Base-by-base conservation (phyloP, 768 basidiomycete species). In the Sporobolomyces roseus region DNA sequence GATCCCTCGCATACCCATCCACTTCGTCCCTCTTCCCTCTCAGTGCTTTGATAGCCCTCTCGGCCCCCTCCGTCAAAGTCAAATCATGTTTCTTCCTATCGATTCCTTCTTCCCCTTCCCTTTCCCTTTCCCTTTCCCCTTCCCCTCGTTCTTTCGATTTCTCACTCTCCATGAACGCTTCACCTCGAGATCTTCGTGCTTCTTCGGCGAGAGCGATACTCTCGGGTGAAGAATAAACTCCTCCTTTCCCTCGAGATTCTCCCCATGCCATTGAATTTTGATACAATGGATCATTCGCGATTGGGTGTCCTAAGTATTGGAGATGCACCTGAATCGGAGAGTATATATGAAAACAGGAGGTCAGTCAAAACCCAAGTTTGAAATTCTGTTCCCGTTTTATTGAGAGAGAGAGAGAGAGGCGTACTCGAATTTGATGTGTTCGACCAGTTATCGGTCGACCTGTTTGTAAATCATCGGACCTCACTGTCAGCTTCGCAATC, bases 211-310 rank as follows among this genome's bases (percentile, higher is more conserved):
- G n/a, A n/a, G n/a, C n/a, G n/a, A n/a, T n/a, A n/a, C n/a, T n/a
- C n/a, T n/a, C n/a, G 16, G 51, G 8, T 2, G 54, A 27, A 1
- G 48, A 27, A 21, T 66, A 71, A 23, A 76, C 68, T 29, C 75
- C 72, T 43, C 72, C 78, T 52, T 74, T 76, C 33, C 63, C 72
- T 12, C 63, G 48, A 2, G 25, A 38, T 2, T 54, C 49, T 7
- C 76, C 78, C 78, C 81, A 83, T 13, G 81, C 79, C 5, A 66
- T 68, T 0, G 71, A 25, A 66, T 89, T 88, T 23, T 88, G 88
- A 79, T 99, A 99, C 4, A 98, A 84, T 3, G 93, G 90, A 74
- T 98, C 96, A 77, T 99, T 98, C 16, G 91, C 90, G 70, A 99
- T 92, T 0, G 96, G 88, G 76, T 90, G 81, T 1, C 94, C 96